Evolutionary conservation across 2,329 filamentous ascomycete species (phyloP).

Genomic region (Ceratocystis huliohia): DNA sequence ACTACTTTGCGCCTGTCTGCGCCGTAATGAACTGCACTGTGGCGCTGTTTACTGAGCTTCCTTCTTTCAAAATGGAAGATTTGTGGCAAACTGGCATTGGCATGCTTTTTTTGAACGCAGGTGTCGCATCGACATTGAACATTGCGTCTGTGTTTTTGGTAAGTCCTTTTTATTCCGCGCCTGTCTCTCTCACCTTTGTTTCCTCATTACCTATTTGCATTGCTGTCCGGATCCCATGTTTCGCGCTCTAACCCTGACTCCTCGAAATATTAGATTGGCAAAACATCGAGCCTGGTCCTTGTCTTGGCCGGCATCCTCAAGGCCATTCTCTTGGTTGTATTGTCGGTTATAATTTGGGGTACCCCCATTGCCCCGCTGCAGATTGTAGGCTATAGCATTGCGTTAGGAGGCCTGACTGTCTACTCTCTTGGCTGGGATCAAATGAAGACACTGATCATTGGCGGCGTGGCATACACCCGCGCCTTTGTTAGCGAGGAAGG

Average conservation of each 20-base stretch:
- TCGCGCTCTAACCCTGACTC: neutral
- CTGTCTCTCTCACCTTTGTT: neutral
- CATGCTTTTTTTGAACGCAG: conserved; percentile 59
- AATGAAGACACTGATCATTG: conserved; percentile 22
- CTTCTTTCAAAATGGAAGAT: conserved; percentile 51
- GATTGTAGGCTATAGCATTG: conserved; percentile 64
- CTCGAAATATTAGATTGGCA: conserved; percentile 54
- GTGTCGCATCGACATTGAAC: conserved; percentile 68
- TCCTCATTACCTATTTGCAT: neutral
- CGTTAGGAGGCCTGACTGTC: conserved; percentile 39
- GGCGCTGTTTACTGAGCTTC: conserved; percentile 55
- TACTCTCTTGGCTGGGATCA: conserved; percentile 34
- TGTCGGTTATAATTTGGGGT: conserved; percentile 66
- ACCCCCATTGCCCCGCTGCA: conserved; percentile 60
- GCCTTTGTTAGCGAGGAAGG: conserved; percentile 23
- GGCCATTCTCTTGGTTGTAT: conserved; percentile 68
- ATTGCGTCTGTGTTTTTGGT: conserved; percentile 78
- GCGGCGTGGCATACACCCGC: conserved; percentile 20
- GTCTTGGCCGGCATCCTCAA: conserved; percentile 79
- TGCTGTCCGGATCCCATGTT: neutral
- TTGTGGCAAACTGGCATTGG: conserved; percentile 51
- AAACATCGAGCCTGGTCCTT: conserved; percentile 75
- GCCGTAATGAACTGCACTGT: conserved; percentile 66
- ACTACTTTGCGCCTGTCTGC: conserved; percentile 81
- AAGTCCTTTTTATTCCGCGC: conserved; percentile 29